A percentile compares a stretch with the other conserved stretches of the same genome.
These are phyloP conservation scores for Pelargonium nanum DNA, from an alignment of 345 rosid genomes.

Conservation along the genomic window DNA sequence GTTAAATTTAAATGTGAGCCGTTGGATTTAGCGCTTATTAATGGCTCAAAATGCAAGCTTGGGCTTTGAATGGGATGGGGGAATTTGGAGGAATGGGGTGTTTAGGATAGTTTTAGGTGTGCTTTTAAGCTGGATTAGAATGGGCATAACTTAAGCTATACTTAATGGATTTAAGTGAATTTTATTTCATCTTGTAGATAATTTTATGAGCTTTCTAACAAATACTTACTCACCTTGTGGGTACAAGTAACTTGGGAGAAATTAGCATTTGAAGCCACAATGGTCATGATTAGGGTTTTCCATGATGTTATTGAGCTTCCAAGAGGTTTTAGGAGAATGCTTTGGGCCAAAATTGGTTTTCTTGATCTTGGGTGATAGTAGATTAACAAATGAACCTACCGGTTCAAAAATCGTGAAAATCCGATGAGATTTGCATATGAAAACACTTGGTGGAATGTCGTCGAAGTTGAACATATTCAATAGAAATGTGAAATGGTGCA, in stretches of 20 bases:
- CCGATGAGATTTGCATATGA: constrained; percentile 9
- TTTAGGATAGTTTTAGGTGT: constrained; percentile 38
- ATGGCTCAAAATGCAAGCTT: constrained; percentile 22
- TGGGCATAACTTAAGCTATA: constrained; percentile 18
- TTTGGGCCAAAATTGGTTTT: neutral
- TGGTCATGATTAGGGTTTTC: constrained; percentile 48
- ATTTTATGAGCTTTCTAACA: constrained; percentile 40
- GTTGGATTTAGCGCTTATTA: constrained; percentile 40
- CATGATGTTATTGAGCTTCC: constrained; percentile 37
- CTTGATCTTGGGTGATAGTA: constrained; percentile 2
- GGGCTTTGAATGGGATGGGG: constrained; percentile 16
- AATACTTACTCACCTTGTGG: neutral
- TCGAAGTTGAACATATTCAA: constrained; percentile 25
- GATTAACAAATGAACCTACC: constrained; percentile 17
- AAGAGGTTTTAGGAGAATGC: constrained; percentile 17
- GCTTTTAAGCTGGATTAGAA: constrained; percentile 46
- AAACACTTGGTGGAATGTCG: constrained; percentile 2
- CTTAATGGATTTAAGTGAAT: constrained; percentile 8
- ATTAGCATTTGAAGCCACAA: constrained; percentile 23
- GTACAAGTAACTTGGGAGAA: constrained; percentile 11
- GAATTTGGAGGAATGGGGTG: constrained; percentile 3
- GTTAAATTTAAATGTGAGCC: constrained; percentile 46
- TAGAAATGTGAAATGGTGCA: too few species aligned
- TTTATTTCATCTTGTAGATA: constrained; percentile 20
- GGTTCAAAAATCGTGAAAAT: constrained; percentile 17